Base-by-base conservation (phyloP, 1,284 basidiomycete genomes). In the Cystobasidiaceae sp. region DNA sequence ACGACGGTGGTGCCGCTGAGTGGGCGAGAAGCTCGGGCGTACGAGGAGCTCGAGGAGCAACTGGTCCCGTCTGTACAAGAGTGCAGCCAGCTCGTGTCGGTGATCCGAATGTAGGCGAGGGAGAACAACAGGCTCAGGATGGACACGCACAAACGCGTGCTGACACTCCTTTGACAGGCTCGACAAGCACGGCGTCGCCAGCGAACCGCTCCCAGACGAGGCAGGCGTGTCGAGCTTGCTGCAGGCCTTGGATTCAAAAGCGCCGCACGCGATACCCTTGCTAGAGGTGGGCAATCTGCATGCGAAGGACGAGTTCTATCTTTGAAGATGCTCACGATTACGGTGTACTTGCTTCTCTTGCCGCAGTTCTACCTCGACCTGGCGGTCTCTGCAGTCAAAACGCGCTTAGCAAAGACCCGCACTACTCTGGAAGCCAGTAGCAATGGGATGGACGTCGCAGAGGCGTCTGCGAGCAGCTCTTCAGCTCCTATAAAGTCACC, bases 321-420 rank as follows among this genome's bases (percentile, higher is more conserved):
- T 63, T 21, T 13, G 17, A 11, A 7, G 37, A 17, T 19, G 48
- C 45, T 50, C 32, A 39, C 23, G 2, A 13, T 25, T 28, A 32
- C 6, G 25, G 21, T 13, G 30, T 11, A 32, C 25, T 46, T 21
- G 11, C 11, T 6, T 21, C 15, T 34, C 21, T 4, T 46, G 48
- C 4, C 28, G 41, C 61, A 64, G 61, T 55, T 49, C 52, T 56
- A 48, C 51, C 61, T 64, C 34, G 61, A 64, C 28, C 34, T 64
- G 43, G 61, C 61, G 17, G 23, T 28, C 27, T 55, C 61, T 25
- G 46, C 51, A 17, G 13, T 37, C 9, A 56, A 56, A 55, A 17
- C 43, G 25, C 51, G 44, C 27, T 13, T 21, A 37, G 13, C 32
- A 28, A 25, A 23, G 23, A 11, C 21, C 25, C 4, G 2, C 17